A percentile compares a stretch with the other conserved stretches of the same genome.
These are phyloP conservation scores for Cladosporium oxysporum DNA, from an alignment of 2,329 filamentous ascomycete species.

Conservation along the genomic window DNA sequence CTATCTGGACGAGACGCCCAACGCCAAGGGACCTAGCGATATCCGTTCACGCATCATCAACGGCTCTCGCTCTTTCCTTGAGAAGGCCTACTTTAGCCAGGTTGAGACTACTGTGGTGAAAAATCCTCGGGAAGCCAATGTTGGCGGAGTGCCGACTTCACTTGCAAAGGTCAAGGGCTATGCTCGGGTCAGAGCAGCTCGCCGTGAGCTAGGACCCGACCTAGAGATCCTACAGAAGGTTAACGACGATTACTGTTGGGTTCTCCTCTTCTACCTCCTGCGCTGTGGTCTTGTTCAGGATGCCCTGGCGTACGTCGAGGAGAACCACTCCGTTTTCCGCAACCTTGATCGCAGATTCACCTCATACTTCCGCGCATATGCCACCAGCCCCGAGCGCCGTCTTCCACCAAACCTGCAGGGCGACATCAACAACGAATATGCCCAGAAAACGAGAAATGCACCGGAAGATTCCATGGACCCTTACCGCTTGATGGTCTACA, in stretches of 20 bases:
- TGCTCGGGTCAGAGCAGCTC: conserved; percentile 74
- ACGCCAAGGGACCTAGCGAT: conserved; percentile 62
- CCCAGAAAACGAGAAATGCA: conserved; percentile 78
- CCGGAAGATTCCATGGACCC: conserved; percentile 88
- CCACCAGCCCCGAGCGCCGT: conserved; percentile 72
- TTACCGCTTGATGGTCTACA: conserved; percentile 96
- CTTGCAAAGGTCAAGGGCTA: conserved; percentile 92
- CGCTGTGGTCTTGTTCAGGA: conserved; percentile 82
- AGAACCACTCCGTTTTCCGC: conserved; percentile 77
- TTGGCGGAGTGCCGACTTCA: conserved; percentile 84
- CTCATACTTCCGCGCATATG: conserved; percentile 83
- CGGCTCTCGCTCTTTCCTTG: conserved; percentile 77
- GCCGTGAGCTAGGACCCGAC: conserved; percentile 81
- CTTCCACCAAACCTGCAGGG: conserved; percentile 79
- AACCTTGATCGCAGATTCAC: conserved; percentile 89
- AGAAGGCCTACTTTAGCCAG: conserved; percentile 76
- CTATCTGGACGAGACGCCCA: conserved; percentile 74
- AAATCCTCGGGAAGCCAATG: conserved; percentile 82
- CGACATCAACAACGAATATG: conserved; percentile 87
- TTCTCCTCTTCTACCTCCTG: conserved; percentile 87
- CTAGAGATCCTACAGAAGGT: conserved; percentile 73
- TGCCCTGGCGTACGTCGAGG: conserved; percentile 81
- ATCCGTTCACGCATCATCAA: conserved; percentile 78
- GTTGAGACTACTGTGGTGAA: conserved; percentile 77
- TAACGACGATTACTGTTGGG: conserved; percentile 80